Evolutionary conservation across 257 asterid genomes (phyloP).

Genomic region (Przewalskia tangutica): DNA sequence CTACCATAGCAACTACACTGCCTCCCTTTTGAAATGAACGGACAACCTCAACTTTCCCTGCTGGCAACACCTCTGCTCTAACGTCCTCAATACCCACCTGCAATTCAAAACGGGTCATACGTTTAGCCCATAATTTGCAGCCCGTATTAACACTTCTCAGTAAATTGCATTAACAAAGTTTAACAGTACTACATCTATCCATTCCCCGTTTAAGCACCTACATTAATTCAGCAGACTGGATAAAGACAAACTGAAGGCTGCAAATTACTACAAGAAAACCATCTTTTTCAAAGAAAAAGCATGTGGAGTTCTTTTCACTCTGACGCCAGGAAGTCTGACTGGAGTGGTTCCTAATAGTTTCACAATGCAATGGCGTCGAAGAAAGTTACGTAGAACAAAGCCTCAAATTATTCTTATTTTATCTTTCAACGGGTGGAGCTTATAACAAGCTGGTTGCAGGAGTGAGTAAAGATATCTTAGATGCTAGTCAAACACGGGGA

Average conservation of each 20-base stretch:
- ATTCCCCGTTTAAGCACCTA: background rate
- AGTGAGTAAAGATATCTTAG: background rate
- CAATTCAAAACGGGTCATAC: slow-evolving; percentile 1
- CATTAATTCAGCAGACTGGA: background rate
- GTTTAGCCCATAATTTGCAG: background rate
- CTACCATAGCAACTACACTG: slow-evolving; percentile 89
- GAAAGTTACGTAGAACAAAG: background rate
- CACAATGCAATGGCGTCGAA: background rate
- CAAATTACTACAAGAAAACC: background rate
- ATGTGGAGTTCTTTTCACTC: background rate
- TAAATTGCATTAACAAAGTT: background rate
- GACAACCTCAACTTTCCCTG: slow-evolving; percentile 89
- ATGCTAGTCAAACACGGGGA: background rate
- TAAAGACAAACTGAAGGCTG: background rate
- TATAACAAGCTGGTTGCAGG: background rate
- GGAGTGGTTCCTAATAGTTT: background rate
- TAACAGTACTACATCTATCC: background rate
- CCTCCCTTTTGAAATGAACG: slow-evolving; percentile 77
- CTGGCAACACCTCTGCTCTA: slow-evolving; percentile 97
- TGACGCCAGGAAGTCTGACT: background rate
- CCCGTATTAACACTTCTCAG: background rate
- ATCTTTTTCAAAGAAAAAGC: background rate
- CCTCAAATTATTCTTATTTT: background rate
- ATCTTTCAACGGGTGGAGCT: background rate
- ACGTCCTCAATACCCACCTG: slow-evolving; percentile 92